These are phyloP conservation scores for Saprolegnia parasitica DNA, from an alignment of 352 stramenopile genomes.

Conservation along the genomic window DNA sequence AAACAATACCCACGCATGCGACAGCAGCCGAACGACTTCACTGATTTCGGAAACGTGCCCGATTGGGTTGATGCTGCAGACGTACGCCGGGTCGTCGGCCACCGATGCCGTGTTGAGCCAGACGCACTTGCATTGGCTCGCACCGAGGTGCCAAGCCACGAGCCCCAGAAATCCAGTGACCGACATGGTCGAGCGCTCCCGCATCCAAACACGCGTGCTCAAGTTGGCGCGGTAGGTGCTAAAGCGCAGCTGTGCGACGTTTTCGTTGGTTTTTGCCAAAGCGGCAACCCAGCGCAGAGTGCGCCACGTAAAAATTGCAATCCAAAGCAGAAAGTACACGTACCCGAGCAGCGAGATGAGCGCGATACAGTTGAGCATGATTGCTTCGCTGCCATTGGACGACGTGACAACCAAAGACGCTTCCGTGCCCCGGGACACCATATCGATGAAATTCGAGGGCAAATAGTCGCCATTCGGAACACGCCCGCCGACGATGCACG, in stretches of 20 bases:
- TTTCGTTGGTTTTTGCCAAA: neutral
- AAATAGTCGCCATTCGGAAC: neutral
- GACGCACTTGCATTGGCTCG: neutral
- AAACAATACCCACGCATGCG: slow-evolving; percentile 6
- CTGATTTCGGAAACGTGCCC: neutral
- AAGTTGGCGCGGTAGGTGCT: too few species aligned
- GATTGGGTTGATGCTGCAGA: neutral
- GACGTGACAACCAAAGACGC: neutral
- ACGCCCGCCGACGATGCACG: neutral
- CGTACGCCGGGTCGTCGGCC: neutral
- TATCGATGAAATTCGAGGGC: neutral
- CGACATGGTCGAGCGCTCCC: too few species aligned
- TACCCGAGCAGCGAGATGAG: neutral
- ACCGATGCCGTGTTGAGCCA: neutral
- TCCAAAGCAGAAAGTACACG: neutral
- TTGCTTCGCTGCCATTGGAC: neutral
- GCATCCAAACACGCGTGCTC: too few species aligned
- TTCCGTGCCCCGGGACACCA: neutral
- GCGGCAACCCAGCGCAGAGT: too few species aligned
- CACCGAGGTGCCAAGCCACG: neutral
- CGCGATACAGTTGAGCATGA: slow-evolving; percentile 1
- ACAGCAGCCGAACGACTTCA: neutral
- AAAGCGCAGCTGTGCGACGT: neutral
- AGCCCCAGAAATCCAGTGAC: neutral
- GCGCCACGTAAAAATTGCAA: too few species aligned